phyloP scores from a whole-genome alignment of 2,329 filamentous ascomycete species.

The Claviceps fusiformis region DNA sequence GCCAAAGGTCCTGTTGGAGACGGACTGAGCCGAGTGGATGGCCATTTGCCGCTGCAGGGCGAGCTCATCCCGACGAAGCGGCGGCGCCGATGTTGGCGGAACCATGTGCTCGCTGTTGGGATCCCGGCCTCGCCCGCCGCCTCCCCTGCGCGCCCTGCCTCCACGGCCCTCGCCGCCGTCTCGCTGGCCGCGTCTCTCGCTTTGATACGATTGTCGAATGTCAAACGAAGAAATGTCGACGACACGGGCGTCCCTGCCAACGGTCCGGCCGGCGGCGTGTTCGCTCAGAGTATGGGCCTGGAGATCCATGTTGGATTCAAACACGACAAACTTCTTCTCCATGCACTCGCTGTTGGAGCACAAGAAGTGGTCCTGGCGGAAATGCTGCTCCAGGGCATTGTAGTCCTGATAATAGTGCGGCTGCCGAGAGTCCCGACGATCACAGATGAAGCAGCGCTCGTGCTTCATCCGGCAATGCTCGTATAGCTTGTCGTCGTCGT shows the following conservation, averaged over 20 bases:
- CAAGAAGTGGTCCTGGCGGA: slow-evolving; percentile 72
- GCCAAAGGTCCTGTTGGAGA: slow-evolving; percentile 69
- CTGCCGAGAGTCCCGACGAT: slow-evolving; percentile 52
- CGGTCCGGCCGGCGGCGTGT: slow-evolving; percentile 69
- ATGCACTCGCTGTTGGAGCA: slow-evolving; percentile 77
- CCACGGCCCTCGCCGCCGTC: slow-evolving; percentile 25
- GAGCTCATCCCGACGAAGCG: slow-evolving; percentile 71
- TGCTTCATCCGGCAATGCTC: slow-evolving; percentile 88
- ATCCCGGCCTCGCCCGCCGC: slow-evolving; percentile 55
- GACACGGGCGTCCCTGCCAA: slow-evolving; percentile 65
- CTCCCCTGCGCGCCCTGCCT: slow-evolving; percentile 26
- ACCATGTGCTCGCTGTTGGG: slow-evolving; percentile 66
- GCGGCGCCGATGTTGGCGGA: slow-evolving; percentile 63
- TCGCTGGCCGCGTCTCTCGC: slow-evolving; percentile 27
- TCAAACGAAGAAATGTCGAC: slow-evolving; percentile 86
- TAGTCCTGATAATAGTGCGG: slow-evolving; percentile 92
- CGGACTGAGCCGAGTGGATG: slow-evolving; percentile 74
- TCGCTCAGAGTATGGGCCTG: slow-evolving; percentile 83
- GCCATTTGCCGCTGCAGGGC: slow-evolving; percentile 88
- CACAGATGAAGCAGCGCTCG: slow-evolving; percentile 90
- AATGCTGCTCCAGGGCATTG: slow-evolving; percentile 72
- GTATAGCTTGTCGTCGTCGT: slow-evolving; percentile 90
- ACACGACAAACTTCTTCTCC: slow-evolving; percentile 97
- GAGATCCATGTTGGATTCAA: slow-evolving; percentile 85
- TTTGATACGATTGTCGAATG: slow-evolving; percentile 57